Conservation (phyloP, 352 stramenopile genomes). For the Phytophthora foliorum region DNA sequence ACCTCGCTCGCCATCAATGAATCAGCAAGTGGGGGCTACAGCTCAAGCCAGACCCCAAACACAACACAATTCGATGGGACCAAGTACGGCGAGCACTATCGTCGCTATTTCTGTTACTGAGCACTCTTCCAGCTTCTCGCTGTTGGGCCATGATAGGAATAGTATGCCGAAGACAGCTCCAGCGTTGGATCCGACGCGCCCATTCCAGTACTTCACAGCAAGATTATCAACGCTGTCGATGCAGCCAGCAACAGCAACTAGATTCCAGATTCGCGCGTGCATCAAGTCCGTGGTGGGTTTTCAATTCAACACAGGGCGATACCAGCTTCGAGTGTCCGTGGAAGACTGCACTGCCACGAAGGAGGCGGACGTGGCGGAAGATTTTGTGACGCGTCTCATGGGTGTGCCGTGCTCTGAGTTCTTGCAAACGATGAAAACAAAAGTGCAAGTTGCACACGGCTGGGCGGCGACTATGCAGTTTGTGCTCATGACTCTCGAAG, state of each 20-base stretch:
- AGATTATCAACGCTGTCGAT: conserved; percentile 23
- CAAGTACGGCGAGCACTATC: not conserved
- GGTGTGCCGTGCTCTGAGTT: conserved; percentile 78
- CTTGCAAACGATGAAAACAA: conserved; percentile 72
- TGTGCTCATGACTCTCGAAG: conserved; percentile 83
- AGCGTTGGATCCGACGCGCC: conserved; percentile 24
- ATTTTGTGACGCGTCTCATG: conserved; percentile 79
- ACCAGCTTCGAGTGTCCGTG: conserved; percentile 77
- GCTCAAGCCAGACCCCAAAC: conserved; percentile 1
- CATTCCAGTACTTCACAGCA: conserved; percentile 71
- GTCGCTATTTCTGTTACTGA: not conserved
- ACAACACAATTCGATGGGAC: conserved; percentile 4
- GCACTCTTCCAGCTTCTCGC: conserved; percentile 21
- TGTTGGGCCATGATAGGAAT: conserved; percentile 16
- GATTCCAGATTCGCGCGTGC: conserved; percentile 70
- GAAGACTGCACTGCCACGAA: conserved; percentile 81
- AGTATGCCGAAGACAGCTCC: conserved; percentile 6
- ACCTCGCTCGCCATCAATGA: conserved; percentile 34
- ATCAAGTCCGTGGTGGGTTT: conserved; percentile 89
- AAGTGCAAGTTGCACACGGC: conserved; percentile 57
- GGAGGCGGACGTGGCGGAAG: conserved; percentile 58
- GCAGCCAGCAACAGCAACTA: conserved; percentile 20
- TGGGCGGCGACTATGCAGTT: conserved; percentile 87
- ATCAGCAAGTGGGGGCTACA: not conserved
- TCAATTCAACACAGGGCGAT: conserved; percentile 77